Evolutionary conservation across 148 eudicot species (phyloP).

Genomic region (Dianthus caryophyllus): DNA sequence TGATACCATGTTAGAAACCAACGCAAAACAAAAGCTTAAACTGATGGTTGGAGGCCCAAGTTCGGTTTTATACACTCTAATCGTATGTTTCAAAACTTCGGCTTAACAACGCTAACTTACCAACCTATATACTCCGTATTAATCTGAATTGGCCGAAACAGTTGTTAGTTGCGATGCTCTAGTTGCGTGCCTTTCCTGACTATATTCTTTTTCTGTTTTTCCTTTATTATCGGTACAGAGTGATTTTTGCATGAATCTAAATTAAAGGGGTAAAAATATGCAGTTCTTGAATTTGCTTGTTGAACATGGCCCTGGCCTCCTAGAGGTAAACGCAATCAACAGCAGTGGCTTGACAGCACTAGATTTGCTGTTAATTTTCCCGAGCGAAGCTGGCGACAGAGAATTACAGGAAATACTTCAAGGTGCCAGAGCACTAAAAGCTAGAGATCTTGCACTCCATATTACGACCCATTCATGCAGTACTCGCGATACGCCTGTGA

Average conservation of each 20-base stretch:
- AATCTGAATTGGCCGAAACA: no score
- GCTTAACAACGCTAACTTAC: no score
- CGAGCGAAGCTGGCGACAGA: conserved; percentile 47
- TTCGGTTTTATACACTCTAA: no score
- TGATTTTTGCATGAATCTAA: not conserved
- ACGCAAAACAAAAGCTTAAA: no score
- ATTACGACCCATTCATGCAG: not conserved
- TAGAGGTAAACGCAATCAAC: conserved; percentile 45
- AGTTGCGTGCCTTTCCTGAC: no score
- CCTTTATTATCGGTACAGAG: no score
- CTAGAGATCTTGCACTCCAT: conserved; percentile 17
- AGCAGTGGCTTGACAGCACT: conserved; percentile 45
- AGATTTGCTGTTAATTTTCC: conserved; percentile 34
- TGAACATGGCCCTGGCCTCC: not conserved
- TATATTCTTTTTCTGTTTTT: no score
- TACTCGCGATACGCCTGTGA: not conserved
- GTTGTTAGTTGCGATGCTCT: no score
- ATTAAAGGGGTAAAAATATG: conserved; percentile 2
- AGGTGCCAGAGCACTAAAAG: conserved; percentile 32
- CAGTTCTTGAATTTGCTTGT: conserved; percentile 43
- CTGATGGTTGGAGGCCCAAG: no score
- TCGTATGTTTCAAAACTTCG: conserved; percentile 17
- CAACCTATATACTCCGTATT: no score
- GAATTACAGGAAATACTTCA: conserved; percentile 42
- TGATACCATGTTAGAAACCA: no score